Conservation (phyloP, 1,284 basidiomycete genomes). For the Rhizoctonia solani region DNA sequence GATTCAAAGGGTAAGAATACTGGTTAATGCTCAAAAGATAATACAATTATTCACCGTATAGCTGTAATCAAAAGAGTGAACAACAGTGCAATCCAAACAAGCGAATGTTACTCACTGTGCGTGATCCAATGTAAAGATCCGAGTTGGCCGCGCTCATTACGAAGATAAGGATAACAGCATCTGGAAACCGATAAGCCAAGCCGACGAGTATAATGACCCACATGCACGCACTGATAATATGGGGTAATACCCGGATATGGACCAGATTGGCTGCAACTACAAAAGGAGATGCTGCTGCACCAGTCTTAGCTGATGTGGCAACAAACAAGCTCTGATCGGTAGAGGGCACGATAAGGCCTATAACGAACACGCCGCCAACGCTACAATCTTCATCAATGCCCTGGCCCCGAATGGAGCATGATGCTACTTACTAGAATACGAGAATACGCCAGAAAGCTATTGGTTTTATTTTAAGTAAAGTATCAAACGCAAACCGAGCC, state of each 20-base stretch:
- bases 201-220: slow-evolving; percentile 38
- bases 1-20: too few relatives aligned
- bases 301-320: slow-evolving; percentile 61
- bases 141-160: slow-evolving; percentile 52
- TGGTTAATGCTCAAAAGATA: too few relatives aligned
- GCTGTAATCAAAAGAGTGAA: too few relatives aligned
- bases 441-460: slow-evolving; percentile 57
- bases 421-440: slow-evolving; percentile 61
- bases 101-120: slow-evolving; percentile 7
- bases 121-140: slow-evolving; percentile 53
- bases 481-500: background rate
- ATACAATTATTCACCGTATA: too few relatives aligned
- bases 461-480: background rate
- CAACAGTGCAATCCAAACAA: background rate
- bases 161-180: slow-evolving; percentile 41
- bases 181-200: slow-evolving; percentile 38
- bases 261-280: slow-evolving; percentile 57
- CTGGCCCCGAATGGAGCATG: too few relatives aligned
- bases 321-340: slow-evolving; percentile 54
- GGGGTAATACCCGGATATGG: slow-evolving; percentile 50
- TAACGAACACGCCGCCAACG: slow-evolving; percentile 66
- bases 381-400: too few relatives aligned
- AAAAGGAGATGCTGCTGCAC: slow-evolving; percentile 76
- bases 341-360: slow-evolving; percentile 61
- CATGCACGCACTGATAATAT: slow-evolving; percentile 51